phyloP scores from a whole-genome alignment of 352 stramenopile genomes.

The Phytopythium mirpurense region DNA sequence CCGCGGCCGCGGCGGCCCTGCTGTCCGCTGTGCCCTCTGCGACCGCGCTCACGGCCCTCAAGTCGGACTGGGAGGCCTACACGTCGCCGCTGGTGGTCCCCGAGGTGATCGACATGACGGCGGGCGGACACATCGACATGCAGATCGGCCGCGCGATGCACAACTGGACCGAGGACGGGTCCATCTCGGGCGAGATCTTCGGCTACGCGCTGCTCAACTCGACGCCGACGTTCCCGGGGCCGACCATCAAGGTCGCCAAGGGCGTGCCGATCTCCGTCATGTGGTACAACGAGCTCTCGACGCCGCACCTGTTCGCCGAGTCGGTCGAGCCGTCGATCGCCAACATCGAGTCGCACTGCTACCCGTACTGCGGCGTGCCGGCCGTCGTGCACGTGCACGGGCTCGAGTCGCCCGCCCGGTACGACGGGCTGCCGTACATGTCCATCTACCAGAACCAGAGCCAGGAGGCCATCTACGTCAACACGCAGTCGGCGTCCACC shows the following conservation, averaged over 20 bases:
- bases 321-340: conserved; percentile 38
- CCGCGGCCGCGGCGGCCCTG: neutral
- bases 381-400: conserved; percentile 58
- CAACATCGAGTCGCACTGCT: conserved; percentile 48
- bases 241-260: conserved; percentile 42
- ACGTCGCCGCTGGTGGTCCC: conserved; percentile 24
- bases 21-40: neutral
- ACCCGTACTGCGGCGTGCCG: conserved; percentile 60
- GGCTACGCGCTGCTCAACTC: conserved; percentile 35
- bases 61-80: conserved; percentile 35
- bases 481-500: conserved; percentile 63
- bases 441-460: conserved; percentile 71
- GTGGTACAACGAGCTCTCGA: conserved; percentile 50
- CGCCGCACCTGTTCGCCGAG: conserved; percentile 42
- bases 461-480: conserved; percentile 44
- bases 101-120: conserved; percentile 37
- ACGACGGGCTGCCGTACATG: conserved; percentile 47
- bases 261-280: conserved; percentile 36
- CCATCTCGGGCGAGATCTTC: conserved; percentile 31
- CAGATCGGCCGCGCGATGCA: conserved; percentile 33
- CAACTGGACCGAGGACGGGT: conserved; percentile 46
- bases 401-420: conserved; percentile 56
- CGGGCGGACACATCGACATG: conserved; percentile 34
- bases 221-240: conserved; percentile 37
- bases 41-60: conserved; percentile 21